Conservation (phyloP, 768 basidiomycete species). For the Lactarius psammicola region DNA sequence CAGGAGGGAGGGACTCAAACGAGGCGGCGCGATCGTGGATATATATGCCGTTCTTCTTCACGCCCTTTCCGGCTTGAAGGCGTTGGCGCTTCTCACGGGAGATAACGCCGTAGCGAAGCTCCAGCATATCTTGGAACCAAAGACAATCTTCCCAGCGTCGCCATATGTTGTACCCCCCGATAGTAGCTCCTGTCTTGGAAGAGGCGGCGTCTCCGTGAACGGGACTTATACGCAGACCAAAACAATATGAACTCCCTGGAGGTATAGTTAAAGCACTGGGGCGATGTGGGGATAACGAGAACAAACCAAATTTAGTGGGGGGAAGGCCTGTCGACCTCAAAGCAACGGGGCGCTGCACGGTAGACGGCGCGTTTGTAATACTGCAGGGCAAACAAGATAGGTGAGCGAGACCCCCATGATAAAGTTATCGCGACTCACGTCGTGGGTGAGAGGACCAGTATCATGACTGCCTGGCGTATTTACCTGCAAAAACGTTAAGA, state of each 20-base stretch:
- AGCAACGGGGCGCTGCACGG: constrained; percentile 17
- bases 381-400: constrained; percentile 29
- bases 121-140: constrained; percentile 68
- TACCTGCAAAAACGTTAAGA: background rate
- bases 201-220: constrained; percentile 25
- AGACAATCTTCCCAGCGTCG: constrained; percentile 83
- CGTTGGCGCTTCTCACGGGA: constrained; percentile 68
- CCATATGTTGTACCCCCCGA: constrained; percentile 68
- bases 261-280: constrained; percentile 1
- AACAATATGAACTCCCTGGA: constrained; percentile 28
- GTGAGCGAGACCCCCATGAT: background rate
- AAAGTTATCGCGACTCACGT: constrained; percentile 16
- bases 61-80: constrained; percentile 68
- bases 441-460: constrained; percentile 2
- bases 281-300: background rate
- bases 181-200: constrained; percentile 30
- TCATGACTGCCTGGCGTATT: background rate
- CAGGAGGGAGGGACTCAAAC: constrained; percentile 81
- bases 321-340: constrained; percentile 13
- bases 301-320: constrained; percentile 31
- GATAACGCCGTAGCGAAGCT: constrained; percentile 58
- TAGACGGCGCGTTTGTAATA: constrained; percentile 26
- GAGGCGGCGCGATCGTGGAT: constrained; percentile 75
- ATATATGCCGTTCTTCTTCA: constrained; percentile 68
- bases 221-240: constrained; percentile 33